Evolutionary conservation across 352 stramenopile genomes (phyloP).

Genomic region (Pythium pyrilobum): DNA sequence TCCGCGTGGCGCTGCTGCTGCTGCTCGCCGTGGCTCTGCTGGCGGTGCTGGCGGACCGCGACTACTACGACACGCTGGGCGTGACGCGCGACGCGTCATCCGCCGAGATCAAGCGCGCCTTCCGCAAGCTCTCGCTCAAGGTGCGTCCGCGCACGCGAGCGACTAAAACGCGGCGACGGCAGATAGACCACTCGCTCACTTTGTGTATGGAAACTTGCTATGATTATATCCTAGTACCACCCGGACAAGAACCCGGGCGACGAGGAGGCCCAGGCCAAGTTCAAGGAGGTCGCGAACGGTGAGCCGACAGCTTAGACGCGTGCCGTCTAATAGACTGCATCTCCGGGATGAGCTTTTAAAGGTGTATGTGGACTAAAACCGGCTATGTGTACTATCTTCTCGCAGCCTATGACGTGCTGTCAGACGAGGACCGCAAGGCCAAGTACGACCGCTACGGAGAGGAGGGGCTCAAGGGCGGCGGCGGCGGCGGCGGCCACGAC

Average conservation of each 20-base stretch:
- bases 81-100: slow-evolving; percentile 55
- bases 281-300: slow-evolving; percentile 80
- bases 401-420: slow-evolving; percentile 88
- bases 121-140: slow-evolving; percentile 88
- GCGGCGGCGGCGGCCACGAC: slow-evolving; percentile 50
- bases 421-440: slow-evolving; percentile 83
- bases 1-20: slow-evolving; percentile 17
- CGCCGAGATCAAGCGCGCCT: slow-evolving; percentile 77
- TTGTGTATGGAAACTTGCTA: no score
- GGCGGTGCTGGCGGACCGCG: slow-evolving; percentile 25
- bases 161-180: no score
- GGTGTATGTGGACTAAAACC: no score
- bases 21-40: slow-evolving; percentile 14
- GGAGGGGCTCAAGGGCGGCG: slow-evolving; percentile 65
- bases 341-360: no score
- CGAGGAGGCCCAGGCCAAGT: slow-evolving; percentile 80
- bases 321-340: no score
- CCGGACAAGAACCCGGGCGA: slow-evolving; percentile 88
- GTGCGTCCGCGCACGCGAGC: no score
- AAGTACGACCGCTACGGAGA: slow-evolving; percentile 92
- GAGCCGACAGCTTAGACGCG: no score
- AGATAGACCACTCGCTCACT: no score
- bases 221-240: no score
- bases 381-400: not conserved
- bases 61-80: slow-evolving; percentile 77